Conservation (phyloP, 2,329 filamentous ascomycete species). For the Meredithiella fracta region DNA sequence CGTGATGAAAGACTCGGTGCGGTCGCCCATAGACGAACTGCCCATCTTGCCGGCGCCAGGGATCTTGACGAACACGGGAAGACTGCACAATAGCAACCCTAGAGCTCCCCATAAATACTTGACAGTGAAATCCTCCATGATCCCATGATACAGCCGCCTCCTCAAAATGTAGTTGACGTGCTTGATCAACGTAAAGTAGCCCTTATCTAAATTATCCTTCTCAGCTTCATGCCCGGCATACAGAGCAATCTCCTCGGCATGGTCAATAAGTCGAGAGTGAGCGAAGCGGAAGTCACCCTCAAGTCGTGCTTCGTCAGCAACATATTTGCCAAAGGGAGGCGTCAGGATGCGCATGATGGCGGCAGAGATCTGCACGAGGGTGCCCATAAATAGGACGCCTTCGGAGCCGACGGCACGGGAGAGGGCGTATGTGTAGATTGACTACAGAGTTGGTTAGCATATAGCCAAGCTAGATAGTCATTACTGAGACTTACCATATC, state of each 20-base stretch:
- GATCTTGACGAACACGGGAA: conserved; percentile 90
- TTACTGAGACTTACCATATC: conserved; percentile 54
- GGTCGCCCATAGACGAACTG: conserved; percentile 48
- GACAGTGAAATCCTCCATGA: conserved; percentile 99
- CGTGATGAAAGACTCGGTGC: conserved; percentile 70
- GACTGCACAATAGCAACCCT: conserved; percentile 77
- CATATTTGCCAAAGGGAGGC: conserved; percentile 92
- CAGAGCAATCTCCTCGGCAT: conserved; percentile 85
- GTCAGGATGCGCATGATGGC: conserved; percentile 87
- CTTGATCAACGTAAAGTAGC: conserved; percentile 97
- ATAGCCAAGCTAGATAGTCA: conserved; percentile 17
- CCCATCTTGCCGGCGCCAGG: conserved; percentile 33
- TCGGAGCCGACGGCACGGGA: conserved; percentile 93
- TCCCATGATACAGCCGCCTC: conserved; percentile 84
- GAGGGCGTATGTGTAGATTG: conserved; percentile 86
- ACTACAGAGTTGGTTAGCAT: conserved; percentile 23
- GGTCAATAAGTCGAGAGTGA: conserved; percentile 86
- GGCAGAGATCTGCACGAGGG: conserved; percentile 84
- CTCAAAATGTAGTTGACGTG: conserved; percentile 93
- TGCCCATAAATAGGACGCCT: conserved; percentile 84
- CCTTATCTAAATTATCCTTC: conserved; percentile 92
- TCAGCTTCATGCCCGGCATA: conserved; percentile 86
- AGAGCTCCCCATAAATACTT: conserved; percentile 98
- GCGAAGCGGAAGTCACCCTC: conserved; percentile 96
- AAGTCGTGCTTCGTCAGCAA: conserved; percentile 83